Evolutionary conservation across 306 rosid species (phyloP).

Genomic region (Mucuna pruriens): DNA sequence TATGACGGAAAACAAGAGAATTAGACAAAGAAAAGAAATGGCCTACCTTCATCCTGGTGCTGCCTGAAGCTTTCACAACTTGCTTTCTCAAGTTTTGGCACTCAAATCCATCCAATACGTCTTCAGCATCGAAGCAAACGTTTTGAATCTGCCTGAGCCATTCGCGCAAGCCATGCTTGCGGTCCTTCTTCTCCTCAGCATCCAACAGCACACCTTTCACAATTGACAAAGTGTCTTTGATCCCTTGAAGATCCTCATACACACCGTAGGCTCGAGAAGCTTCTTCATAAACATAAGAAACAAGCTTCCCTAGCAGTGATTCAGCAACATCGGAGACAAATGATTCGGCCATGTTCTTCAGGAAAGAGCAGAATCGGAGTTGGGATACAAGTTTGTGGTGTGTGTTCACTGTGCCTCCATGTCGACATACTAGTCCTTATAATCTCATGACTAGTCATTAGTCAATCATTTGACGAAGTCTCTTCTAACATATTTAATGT

Average conservation of each 20-base stretch:
- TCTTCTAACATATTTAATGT: too few relatives aligned
- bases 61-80: too few relatives aligned
- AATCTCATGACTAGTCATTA: too few relatives aligned
- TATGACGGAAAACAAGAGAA: neutral
- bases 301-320: conserved; percentile 15
- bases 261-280: conserved; percentile 25
- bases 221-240: conserved; percentile 7
- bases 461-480: too few relatives aligned
- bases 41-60: too few relatives aligned
- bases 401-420: too few relatives aligned
- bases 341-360: conserved; percentile 11
- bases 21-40: conserved; percentile 31
- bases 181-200: conserved; percentile 31
- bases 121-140: too few relatives aligned
- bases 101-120: too few relatives aligned
- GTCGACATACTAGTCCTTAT: too few relatives aligned
- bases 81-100: too few relatives aligned
- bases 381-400: too few relatives aligned
- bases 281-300: conserved; percentile 3
- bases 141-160: too few relatives aligned
- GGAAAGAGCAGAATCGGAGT: neutral
- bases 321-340: conserved; percentile 10
- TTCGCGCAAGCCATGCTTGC: conserved; percentile 20
- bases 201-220: conserved; percentile 29
- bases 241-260: neutral